Evolutionary conservation across 192 early-diverging fungal genomes (phyloP).

Genomic region (Coemansia sp.): DNA sequence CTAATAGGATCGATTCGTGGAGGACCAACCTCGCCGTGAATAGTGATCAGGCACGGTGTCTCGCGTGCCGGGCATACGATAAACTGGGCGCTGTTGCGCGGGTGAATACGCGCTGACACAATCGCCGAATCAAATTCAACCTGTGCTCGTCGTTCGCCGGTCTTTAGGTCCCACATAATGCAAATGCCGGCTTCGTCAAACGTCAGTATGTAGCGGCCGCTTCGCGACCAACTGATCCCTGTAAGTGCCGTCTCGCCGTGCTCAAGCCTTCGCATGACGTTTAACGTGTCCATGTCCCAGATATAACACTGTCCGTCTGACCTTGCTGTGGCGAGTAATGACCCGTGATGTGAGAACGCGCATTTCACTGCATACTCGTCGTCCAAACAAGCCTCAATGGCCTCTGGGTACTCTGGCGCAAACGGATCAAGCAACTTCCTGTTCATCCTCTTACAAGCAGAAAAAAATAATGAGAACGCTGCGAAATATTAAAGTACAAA

Average conservation of each 20-base stretch:
- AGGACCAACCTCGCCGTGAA: neutral
- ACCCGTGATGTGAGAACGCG: slow-evolving; percentile 79
- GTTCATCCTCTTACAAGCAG: slow-evolving; percentile 46
- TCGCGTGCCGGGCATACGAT: slow-evolving; percentile 35
- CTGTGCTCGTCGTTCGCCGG: slow-evolving; percentile 57
- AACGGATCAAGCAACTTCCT: slow-evolving; percentile 71
- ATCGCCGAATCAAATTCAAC: slow-evolving; percentile 74
- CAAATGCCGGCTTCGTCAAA: slow-evolving; percentile 80
- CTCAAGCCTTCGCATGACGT: slow-evolving; percentile 65
- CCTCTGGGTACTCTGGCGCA: slow-evolving; percentile 80
- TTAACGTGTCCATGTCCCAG: slow-evolving; percentile 90
- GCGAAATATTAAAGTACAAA: neutral
- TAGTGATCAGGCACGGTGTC: slow-evolving; percentile 45
- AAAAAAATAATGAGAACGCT: neutral
- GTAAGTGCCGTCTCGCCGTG: slow-evolving; percentile 79
- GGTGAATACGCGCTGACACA: slow-evolving; percentile 75
- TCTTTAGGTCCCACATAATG: slow-evolving; percentile 85
- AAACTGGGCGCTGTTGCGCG: slow-evolving; percentile 60
- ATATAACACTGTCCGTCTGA: slow-evolving; percentile 78
- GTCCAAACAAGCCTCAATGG: slow-evolving; percentile 74
- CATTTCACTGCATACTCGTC: slow-evolving; percentile 70
- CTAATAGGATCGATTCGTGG: slow-evolving; percentile 24
- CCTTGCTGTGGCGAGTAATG: slow-evolving; percentile 79
- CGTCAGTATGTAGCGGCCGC: slow-evolving; percentile 78
- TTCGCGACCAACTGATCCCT: slow-evolving; percentile 84